Base-by-base conservation (phyloP, 108 stramenopile species). In the Chaetoceros muelleri region DNA sequence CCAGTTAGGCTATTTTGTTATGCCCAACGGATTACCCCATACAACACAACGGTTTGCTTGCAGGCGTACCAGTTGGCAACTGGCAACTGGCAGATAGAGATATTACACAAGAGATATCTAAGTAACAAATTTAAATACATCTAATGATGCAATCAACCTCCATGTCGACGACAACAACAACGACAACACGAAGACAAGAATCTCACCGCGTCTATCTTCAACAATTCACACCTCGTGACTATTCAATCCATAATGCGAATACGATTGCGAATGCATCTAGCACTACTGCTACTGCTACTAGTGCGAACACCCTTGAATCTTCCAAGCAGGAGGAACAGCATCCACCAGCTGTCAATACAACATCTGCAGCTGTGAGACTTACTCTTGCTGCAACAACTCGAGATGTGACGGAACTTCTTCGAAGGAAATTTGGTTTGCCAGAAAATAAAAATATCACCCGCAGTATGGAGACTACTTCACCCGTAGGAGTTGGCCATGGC, bases 131-230 rank as follows among this genome's bases (percentile, higher is more conserved):
- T 10, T 13, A 10, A 40, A 10, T 40, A 40, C 8, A 13, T 13
- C 13, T 40, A 13, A 40, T 40, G 13, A 5, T 10, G 5, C 5
- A 5, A 13, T 5, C 5, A 10, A 40, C 34, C 34, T 10, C 13
- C 8, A 40, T 10, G 5, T 40, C 34, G 13, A 10, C 34, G 5
- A 40, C 8, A 10, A 40, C 13, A 40, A 10, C 34, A 13, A 10
- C 13, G 34, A 10, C 34, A 40, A 5, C 34, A 40, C 34, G 34
- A 40, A 40, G 34, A 13, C 34, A 40, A 40, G 74, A 79, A 58
- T 68, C 66, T 0, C 78, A 79, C 28, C 66, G 78, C 28, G 55
- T 79, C 19, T 79, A 79, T 44, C 74, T 73, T 73, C 78, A 79
- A 49, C 73, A 74, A 59, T 71, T 73, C 64, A 34, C 61, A 20